Conservation (phyloP, 2,329 filamentous ascomycete genomes). For the Penicillium digitatum region DNA sequence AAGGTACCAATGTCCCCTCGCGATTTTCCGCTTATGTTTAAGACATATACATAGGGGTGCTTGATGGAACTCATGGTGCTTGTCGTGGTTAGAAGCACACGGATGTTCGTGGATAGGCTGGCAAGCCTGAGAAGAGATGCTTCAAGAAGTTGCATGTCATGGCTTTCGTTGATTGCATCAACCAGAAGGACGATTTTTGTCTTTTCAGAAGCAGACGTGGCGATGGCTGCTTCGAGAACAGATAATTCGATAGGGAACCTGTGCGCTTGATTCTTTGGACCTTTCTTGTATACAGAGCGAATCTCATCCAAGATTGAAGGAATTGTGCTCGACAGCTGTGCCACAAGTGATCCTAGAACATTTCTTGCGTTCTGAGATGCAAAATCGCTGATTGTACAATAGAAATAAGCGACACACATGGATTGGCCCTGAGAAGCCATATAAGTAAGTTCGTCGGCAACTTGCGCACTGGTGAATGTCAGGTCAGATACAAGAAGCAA, state of each 20-base stretch:
- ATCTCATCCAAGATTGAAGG: slow-evolving; percentile 14
- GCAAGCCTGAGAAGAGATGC: slow-evolving; percentile 12
- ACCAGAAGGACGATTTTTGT: slow-evolving; percentile 11
- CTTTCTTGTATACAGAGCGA: slow-evolving; percentile 10
- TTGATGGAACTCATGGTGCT: not conserved
- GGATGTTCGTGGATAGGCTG: slow-evolving; percentile 9
- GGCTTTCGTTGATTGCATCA: slow-evolving; percentile 22
- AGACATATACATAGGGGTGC: not conserved
- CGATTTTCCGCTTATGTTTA: slow-evolving; percentile 14
- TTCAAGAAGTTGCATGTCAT: slow-evolving; percentile 11
- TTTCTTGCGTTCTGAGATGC: slow-evolving; percentile 15
- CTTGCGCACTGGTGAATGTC: slow-evolving; percentile 14
- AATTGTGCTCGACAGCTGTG: slow-evolving; percentile 11
- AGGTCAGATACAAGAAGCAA: slow-evolving; percentile 4
- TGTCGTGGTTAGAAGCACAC: slow-evolving; percentile 18
- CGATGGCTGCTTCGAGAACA: slow-evolving; percentile 17
- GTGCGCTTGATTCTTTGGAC: slow-evolving; percentile 12
- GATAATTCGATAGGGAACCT: slow-evolving; percentile 11
- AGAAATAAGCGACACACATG: slow-evolving; percentile 17
- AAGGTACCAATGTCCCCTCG: slow-evolving; percentile 13
- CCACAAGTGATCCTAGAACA: slow-evolving; percentile 18
- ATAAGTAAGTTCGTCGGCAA: slow-evolving; percentile 11
- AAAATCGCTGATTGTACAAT: slow-evolving; percentile 17
- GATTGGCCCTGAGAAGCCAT: slow-evolving; percentile 6
- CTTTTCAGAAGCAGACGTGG: slow-evolving; percentile 5